Conservation (phyloP, 192 early-diverging fungal genomes). For the Backusella circina region DNA sequence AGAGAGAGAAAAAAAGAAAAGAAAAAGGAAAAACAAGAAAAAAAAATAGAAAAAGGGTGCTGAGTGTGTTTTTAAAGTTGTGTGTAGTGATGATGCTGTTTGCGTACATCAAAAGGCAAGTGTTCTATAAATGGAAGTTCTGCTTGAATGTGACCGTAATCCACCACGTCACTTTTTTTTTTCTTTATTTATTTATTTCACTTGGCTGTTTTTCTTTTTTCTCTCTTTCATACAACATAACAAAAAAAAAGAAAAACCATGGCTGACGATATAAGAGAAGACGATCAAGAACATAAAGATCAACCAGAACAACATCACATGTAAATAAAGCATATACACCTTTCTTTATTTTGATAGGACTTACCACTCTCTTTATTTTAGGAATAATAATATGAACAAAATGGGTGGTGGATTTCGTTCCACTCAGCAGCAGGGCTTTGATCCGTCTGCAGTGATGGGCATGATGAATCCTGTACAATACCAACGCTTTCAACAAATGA, state of each 20-base stretch:
- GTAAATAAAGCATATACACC: neutral
- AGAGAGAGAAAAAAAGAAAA: neutral
- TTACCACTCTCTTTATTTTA: neutral
- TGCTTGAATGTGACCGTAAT: neutral
- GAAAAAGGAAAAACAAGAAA: neutral
- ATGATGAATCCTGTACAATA: conserved; percentile 23
- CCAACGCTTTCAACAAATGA: conserved; percentile 23
- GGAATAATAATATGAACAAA: conserved; percentile 1
- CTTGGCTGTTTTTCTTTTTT: neutral
- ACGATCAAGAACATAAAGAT: conserved; percentile 68
- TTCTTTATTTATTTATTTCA: neutral
- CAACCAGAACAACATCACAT: conserved; percentile 8
- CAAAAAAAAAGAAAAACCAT: neutral
- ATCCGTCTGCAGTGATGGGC: conserved; percentile 23
- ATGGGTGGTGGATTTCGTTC: neutral
- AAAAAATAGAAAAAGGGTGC: neutral
- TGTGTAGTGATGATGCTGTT: neutral
- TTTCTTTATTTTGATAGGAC: neutral
- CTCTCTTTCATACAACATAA: neutral
- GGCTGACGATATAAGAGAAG: conserved; percentile 76
- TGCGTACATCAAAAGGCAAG: neutral
- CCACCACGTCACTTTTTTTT: neutral
- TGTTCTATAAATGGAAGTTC: neutral
- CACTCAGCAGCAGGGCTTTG: conserved; percentile 1
- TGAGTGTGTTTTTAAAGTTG: neutral